Base-by-base conservation (phyloP, 768 basidiomycete genomes). In the Dacryopinax primogenitus region DNA sequence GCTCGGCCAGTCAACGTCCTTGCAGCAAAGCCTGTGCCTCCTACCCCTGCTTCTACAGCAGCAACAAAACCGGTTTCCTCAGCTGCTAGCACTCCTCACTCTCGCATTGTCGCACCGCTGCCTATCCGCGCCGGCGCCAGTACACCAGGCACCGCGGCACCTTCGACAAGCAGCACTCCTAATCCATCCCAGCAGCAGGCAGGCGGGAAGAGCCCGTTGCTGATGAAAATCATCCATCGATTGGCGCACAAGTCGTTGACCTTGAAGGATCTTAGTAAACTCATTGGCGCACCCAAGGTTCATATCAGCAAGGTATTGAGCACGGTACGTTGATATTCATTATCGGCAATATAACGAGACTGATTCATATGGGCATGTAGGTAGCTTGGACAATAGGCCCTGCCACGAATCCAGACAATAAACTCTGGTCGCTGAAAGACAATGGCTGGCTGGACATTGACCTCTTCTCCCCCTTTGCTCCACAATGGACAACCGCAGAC, bases 181-280 rank as follows among this genome's bases (percentile, higher is more conserved):
- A 44, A 15, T 4, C 41, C 41, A 15, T 23, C 16, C 18, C 7
- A 15, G 41, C 7, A 18, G 13, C 51, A 26, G 11, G 4, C 51
- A 21, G 51, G 51, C 51, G 51, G 51, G 13, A 58, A 58, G 51
- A 58, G 51, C 51, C 51, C 51, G 51, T 30, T 58, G 23, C 4
- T 58, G 26, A 58, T 30, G 13, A 58, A 58, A 30, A 58, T 58
- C 30, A 32, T 58, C 23, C 51, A 58, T 21, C 51, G 51, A 2
- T 18, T 58, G 13, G 51, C 51, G 51, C 51, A 58, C 51, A 58
- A 58, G 51, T 7, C 13, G 4, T 30, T 28, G 15, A 58, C 51
- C 13, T 30, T 58, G 26, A 58, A 58, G 51, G 51, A 58, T 30
- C 51, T 58, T 3, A 58, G 51, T 30, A 58, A 58, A 30, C 23